Percentiles rank a stretch among this genome's conserved stretches.
phyloP scores from a whole-genome alignment of 768 basidiomycete genomes.

The Tephrocybe sp. region DNA sequence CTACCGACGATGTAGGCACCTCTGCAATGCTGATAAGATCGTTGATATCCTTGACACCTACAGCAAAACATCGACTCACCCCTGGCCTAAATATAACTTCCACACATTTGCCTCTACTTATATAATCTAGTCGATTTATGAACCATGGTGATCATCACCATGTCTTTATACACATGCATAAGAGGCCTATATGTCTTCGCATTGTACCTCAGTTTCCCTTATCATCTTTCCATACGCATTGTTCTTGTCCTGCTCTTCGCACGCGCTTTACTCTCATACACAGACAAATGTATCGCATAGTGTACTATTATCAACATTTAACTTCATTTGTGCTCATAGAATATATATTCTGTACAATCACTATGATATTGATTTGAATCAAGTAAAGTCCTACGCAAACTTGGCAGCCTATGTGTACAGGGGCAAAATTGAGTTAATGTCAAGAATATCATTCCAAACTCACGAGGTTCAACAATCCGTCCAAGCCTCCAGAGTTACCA shows the following conservation, averaged over 20 bases:
- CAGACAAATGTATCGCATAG: constrained; percentile 1
- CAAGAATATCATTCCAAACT: constrained; percentile 24
- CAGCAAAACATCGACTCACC: neutral
- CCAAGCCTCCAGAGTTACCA: constrained; percentile 66
- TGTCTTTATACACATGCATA: too few species aligned
- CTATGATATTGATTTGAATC: too few species aligned
- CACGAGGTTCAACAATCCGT: constrained; percentile 60
- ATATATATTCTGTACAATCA: too few species aligned
- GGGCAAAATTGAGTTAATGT: too few species aligned
- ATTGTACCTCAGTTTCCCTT: too few species aligned
- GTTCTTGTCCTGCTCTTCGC: neutral
- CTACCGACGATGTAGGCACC: too few species aligned
- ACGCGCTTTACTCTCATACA: neutral
- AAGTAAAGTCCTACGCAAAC: neutral
- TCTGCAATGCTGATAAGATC: neutral
- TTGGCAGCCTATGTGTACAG: neutral
- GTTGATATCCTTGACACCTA: neutral
- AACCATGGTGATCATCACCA: too few species aligned
- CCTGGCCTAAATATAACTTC: neutral
- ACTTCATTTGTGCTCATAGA: too few species aligned
- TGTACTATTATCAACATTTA: neutral
- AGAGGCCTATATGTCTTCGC: too few species aligned
- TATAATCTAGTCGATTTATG: neutral
- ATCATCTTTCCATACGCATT: too few species aligned
- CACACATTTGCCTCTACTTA: neutral